Conservation (phyloP, 768 basidiomycete genomes). For the Jaapia argillacea region DNA sequence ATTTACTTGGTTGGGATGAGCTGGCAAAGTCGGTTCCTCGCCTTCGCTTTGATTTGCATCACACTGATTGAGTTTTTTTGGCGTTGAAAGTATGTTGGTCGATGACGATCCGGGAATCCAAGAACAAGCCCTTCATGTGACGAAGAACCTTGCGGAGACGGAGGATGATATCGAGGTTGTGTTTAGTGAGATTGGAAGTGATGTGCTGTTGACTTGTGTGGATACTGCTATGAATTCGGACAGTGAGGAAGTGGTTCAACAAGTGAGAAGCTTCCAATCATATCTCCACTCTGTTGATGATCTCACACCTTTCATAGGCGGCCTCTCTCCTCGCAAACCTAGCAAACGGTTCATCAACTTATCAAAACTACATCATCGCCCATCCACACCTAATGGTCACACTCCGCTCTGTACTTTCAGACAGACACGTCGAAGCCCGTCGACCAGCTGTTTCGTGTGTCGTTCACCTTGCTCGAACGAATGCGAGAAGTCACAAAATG, state of each 20-base stretch:
- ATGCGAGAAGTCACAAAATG: constrained; percentile 25
- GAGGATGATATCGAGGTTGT: constrained; percentile 56
- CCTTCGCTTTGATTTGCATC: neutral
- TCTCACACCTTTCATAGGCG: constrained; percentile 25
- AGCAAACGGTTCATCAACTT: constrained; percentile 42
- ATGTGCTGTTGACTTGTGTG: constrained; percentile 34
- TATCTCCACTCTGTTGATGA: neutral
- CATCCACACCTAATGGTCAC: constrained; percentile 41
- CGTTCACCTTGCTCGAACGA: constrained; percentile 38
- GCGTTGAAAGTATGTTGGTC: constrained; percentile 46
- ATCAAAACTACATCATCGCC: constrained; percentile 42
- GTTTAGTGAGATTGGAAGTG: constrained; percentile 40
- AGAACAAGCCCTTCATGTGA: constrained; percentile 62
- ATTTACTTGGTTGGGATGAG: constrained; percentile 53
- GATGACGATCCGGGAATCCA: constrained; percentile 46
- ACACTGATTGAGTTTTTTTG: neutral
- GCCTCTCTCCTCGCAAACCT: constrained; percentile 60
- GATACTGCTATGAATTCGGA: constrained; percentile 37
- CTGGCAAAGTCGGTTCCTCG: constrained; percentile 39
- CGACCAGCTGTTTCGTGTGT: constrained; percentile 54
- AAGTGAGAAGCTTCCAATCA: constrained; percentile 27
- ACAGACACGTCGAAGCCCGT: constrained; percentile 46
- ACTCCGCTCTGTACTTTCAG: constrained; percentile 49
- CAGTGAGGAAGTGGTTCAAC: constrained; percentile 43
- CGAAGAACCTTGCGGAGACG: constrained; percentile 59